Evolutionary conservation across 23 red algal genomes (phyloP).

Genomic region (Gracilaria domingensis): DNA sequence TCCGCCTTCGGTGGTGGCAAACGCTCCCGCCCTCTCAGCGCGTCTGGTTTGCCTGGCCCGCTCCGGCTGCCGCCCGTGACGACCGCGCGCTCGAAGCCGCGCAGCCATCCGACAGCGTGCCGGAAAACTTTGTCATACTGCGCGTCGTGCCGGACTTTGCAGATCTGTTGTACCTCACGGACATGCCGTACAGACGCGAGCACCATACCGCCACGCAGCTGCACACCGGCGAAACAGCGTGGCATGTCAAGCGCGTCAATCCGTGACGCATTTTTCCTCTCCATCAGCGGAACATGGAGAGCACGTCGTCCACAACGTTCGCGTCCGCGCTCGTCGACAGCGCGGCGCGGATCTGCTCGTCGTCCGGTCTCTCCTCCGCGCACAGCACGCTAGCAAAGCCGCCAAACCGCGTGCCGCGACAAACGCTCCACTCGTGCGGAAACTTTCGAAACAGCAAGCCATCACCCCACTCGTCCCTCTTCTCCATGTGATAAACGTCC

Average conservation of each 20-base stretch:
- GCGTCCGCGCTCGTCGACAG: neutral
- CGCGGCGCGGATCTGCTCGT: neutral
- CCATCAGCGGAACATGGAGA: neutral
- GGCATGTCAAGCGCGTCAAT: neutral
- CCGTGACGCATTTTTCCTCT: neutral
- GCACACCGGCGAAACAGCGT: neutral
- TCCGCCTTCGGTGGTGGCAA: neutral
- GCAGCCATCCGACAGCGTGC: neutral
- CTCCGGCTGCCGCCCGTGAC: neutral
- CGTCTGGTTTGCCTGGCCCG: neutral
- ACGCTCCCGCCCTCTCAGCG: neutral
- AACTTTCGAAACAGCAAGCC: constrained; percentile 58
- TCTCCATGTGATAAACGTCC: constrained; percentile 1
- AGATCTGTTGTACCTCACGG: neutral
- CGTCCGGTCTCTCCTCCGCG: neutral
- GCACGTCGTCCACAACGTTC: neutral
- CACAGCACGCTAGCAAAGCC: neutral
- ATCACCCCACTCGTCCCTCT: neutral
- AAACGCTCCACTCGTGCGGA: constrained; percentile 32
- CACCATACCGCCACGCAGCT: too few relatives aligned
- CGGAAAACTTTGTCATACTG: neutral
- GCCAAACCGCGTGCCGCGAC: constrained; percentile 11
- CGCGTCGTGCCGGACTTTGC: neutral
- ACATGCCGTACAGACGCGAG: neutral
- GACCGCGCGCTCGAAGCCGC: neutral